phyloP scores from a whole-genome alignment of 768 basidiomycete species.

The Tricholoma saponaceum region DNA sequence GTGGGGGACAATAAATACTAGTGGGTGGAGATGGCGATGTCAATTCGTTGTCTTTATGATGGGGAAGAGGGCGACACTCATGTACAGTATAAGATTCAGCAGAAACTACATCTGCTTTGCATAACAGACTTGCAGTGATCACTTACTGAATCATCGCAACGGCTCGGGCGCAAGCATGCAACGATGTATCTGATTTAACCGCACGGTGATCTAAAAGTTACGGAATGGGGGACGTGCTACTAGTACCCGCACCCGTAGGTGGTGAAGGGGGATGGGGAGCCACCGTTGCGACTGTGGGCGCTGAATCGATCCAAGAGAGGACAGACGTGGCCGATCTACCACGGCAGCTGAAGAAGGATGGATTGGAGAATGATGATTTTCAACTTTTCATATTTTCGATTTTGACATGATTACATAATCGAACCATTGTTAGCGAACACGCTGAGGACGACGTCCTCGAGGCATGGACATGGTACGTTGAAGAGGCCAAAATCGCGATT shows the following conservation, averaged over 20 bases:
- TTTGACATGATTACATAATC: conserved; percentile 1
- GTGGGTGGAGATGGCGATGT: too few relatives aligned
- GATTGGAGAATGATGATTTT: conserved; percentile 7
- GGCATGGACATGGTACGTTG: neutral
- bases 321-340: conserved; percentile 94
- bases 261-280: conserved; percentile 98
- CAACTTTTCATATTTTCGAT: neutral
- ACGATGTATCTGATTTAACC: too few relatives aligned
- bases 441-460: neutral
- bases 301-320: conserved; percentile 95
- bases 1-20: too few relatives aligned
- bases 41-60: too few relatives aligned
- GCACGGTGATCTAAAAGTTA: conserved; percentile 90
- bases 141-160: too few relatives aligned
- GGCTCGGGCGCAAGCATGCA: too few relatives aligned
- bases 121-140: too few relatives aligned
- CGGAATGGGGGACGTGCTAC: conserved; percentile 95
- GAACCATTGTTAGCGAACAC: neutral
- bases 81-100: too few relatives aligned
- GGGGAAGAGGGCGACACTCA: too few relatives aligned
- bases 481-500: neutral
- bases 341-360: conserved; percentile 72
- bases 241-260: conserved; percentile 92
- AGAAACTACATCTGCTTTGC: too few relatives aligned
- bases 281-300: conserved; percentile 92